Base-by-base conservation (phyloP, 257 asterid genomes). In the Misopates orontium region DNA sequence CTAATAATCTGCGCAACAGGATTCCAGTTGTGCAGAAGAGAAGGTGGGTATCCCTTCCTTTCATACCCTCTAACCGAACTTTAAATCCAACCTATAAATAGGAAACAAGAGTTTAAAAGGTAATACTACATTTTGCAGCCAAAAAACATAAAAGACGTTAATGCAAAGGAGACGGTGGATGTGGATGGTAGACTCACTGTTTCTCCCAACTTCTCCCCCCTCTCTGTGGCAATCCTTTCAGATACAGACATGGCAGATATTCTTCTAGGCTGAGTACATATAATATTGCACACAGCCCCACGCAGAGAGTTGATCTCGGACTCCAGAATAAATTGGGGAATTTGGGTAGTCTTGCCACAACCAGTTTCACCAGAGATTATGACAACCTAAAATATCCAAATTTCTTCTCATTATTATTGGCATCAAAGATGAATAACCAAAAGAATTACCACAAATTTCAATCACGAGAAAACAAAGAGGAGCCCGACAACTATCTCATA, bases 351-450 rank as follows among this genome's bases (percentile, higher is more conserved):
- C 83, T 93, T 93, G 53, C 99, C 99, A 73, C 99, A 93, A 65
- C 99, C 99, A 73, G 99, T 93, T 88, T 93, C 99, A 73, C 99
- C 99, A 62, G 96, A 87, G 77, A 93, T 78, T 78, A 93, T 84
- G 67, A 90, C 90, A 65, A 93, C 97, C 99, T 93, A 72, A 61
- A 61, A 49, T n/a, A 0, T 50, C 61, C 63, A 75, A 66, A 28
- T 42, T 41, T 64, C 41, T 66, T 66, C 65, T 52, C 56, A 48
- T 58, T 61, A 75, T 49, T 59, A 55, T 18, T 8, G 45, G 70
- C 61, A 59, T 45, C 61, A 65, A 68, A 31, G n/a, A 56, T 32
- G 31, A 24, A 28, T 31, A 31, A 15, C 8, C 10, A 45, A 62
- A 42, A 19, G 52, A 56, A 47, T 10, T 39, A 49, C 39, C 4